Base-by-base conservation (phyloP, 2,329 filamentous ascomycete genomes). In the Penicillium paneum region DNA sequence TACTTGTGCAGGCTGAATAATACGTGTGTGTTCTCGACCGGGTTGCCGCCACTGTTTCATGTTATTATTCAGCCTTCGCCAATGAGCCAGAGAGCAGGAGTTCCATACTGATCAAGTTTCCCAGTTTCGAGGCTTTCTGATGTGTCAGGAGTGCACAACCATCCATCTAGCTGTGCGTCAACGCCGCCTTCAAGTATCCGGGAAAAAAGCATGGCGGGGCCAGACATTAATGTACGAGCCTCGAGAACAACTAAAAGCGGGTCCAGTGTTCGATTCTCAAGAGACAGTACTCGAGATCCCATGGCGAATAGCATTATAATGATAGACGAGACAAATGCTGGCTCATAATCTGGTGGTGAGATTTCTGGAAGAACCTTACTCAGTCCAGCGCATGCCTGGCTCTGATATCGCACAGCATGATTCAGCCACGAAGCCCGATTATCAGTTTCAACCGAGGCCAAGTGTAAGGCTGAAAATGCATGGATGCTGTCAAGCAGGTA, bases 401-500 rank as follows among this genome's bases (percentile, higher is more conserved):
- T 70, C 54, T 75, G 73, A 50, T 75, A 74, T 28, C 65, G 65
- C 21, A 71, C 64, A 1, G 71, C 73, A 19, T 67, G 62, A 47
- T 74, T 64, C 7, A 72, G 56, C 64, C 71, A 74, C 26, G 58
- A 40, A 13, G 50, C 54, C 7, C 65, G 68, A 45, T 67, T 69
- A 36, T 68, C 64, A 8, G 62, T 55, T 48, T 76, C 70, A 4
- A 76, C 58, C 29, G 72, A 71, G 19, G 72, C 73, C 13, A 77
- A 59, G 50, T 79, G 77, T 19, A 79, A 64, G 8, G 77, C 75
- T 6, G 76, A 70, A 10, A 79, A 61, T 5, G 76, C 76, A 5
- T 79, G 66, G 11, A 78, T 64, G 29, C 70, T 71, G 53, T 78
- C 72, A 12, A 79, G 65, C n/a, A 79, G 65, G 41, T 76, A 79